These are phyloP conservation scores for Platanus orientalis DNA, from an alignment of 164 flowering plant genomes.

Conservation along the genomic window DNA sequence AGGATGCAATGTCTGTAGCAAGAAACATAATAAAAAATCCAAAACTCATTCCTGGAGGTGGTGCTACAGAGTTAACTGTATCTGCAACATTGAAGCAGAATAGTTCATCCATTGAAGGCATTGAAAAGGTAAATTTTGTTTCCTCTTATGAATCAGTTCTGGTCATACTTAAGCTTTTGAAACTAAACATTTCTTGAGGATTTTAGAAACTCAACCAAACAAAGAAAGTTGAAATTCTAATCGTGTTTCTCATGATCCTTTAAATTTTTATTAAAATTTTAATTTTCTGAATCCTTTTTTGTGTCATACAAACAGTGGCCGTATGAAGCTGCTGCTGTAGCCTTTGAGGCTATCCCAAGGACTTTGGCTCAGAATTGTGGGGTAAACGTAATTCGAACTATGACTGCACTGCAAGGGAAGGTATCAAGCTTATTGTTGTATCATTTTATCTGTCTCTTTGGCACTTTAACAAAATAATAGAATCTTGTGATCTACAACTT, in stretches of 20 bases:
- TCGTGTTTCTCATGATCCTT: no score
- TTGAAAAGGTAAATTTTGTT: slow-evolving; percentile 93
- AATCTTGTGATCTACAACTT: no score
- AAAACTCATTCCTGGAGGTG: slow-evolving; percentile 96
- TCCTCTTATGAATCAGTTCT: no score
- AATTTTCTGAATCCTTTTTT: no score
- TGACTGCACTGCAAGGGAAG: slow-evolving; percentile 96
- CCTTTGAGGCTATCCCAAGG: slow-evolving; percentile 96
- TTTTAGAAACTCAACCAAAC: no score
- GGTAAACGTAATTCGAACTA: slow-evolving; percentile 86
- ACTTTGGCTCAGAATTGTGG: slow-evolving; percentile 97
- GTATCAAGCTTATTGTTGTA: slow-evolving; percentile 34
- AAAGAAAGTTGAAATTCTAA: no score
- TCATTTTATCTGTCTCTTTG: no score
- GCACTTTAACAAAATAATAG: no score
- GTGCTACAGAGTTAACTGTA: slow-evolving; percentile 92
- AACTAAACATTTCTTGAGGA: no score
- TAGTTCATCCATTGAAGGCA: slow-evolving; percentile 86
- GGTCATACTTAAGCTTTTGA: no score
- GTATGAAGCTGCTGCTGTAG: slow-evolving; percentile 98
- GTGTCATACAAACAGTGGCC: slow-evolving; percentile 99
- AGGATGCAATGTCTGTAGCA: slow-evolving; percentile 98
- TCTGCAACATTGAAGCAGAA: slow-evolving; percentile 97
- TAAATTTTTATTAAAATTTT: no score
- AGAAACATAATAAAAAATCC: slow-evolving; percentile 91